phyloP scores from a whole-genome alignment of 768 basidiomycete genomes.

The Kwoniella europaea region DNA sequence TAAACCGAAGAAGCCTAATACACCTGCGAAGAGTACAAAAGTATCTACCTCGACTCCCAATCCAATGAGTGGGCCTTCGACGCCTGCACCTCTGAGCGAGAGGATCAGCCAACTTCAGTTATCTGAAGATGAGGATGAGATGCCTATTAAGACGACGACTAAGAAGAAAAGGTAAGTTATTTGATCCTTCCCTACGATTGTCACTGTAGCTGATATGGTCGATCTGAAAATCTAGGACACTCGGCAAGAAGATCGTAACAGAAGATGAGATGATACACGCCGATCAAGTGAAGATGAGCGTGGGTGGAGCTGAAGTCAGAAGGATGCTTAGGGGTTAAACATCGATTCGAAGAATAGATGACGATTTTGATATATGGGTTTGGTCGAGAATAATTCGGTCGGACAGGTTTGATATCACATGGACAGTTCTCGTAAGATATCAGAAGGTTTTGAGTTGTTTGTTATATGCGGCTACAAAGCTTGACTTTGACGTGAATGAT shows the following conservation, averaged over 20 bases:
- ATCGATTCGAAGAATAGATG: too few relatives aligned
- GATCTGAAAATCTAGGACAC: slow-evolving; percentile 14
- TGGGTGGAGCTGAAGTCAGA: slow-evolving; percentile 28
- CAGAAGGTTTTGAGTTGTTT: too few relatives aligned
- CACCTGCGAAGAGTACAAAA: slow-evolving; percentile 3
- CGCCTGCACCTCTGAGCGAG: slow-evolving; percentile 27
- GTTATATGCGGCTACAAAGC: too few relatives aligned
- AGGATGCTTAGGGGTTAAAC: slow-evolving; percentile 20
- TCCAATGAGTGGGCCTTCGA: neutral
- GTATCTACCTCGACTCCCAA: neutral
- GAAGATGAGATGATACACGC: slow-evolving; percentile 31
- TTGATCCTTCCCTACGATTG: neutral
- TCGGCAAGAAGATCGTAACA: slow-evolving; percentile 33
- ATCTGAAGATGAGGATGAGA: slow-evolving; percentile 19
- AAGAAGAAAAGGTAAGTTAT: slow-evolving; percentile 37
- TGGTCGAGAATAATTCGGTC: too few relatives aligned
- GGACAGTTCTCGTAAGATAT: too few relatives aligned
- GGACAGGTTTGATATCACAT: too few relatives aligned
- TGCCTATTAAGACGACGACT: slow-evolving; percentile 26
- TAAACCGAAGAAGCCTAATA: neutral
- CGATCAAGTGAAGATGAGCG: slow-evolving; percentile 9
- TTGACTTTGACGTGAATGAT: too few relatives aligned
- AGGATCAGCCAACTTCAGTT: slow-evolving; percentile 16
- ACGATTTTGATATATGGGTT: too few relatives aligned
- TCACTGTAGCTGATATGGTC: slow-evolving; percentile 2